Conservation (phyloP, 331 rosid species). For the Cydonia oblonga region DNA sequence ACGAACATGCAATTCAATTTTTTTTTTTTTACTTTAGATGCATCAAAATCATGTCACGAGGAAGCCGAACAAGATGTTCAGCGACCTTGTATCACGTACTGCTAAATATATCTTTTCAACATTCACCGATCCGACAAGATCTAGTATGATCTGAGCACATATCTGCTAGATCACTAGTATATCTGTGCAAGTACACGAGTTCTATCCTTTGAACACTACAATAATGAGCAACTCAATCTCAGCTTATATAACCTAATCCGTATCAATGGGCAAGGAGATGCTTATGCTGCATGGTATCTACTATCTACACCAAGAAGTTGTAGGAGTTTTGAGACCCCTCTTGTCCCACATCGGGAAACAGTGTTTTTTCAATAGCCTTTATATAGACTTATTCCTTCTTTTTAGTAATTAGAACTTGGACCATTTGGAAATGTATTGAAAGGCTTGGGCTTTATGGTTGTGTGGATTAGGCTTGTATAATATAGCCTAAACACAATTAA, state of each 20-base stretch:
- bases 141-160: not conserved
- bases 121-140: not conserved
- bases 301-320: not conserved
- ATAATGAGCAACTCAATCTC: not conserved
- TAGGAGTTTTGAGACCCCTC: too few species aligned
- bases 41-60: not conserved
- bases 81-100: not conserved
- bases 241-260: not conserved
- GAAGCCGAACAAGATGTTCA: not conserved
- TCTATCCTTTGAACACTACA: not conserved
- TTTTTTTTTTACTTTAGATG: not conserved
- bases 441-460: too few species aligned
- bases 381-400: too few species aligned
- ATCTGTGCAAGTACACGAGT: not conserved
- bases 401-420: too few species aligned
- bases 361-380: too few species aligned
- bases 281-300: not conserved
- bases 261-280: not conserved
- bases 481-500: too few species aligned
- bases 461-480: too few species aligned
- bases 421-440: too few species aligned
- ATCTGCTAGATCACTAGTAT: not conserved
- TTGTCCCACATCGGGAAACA: too few species aligned
- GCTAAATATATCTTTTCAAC: not conserved
- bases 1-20: too few species aligned